Conservation (phyloP, 2,329 filamentous ascomycete genomes). For the Pyrenophora seminiperda region DNA sequence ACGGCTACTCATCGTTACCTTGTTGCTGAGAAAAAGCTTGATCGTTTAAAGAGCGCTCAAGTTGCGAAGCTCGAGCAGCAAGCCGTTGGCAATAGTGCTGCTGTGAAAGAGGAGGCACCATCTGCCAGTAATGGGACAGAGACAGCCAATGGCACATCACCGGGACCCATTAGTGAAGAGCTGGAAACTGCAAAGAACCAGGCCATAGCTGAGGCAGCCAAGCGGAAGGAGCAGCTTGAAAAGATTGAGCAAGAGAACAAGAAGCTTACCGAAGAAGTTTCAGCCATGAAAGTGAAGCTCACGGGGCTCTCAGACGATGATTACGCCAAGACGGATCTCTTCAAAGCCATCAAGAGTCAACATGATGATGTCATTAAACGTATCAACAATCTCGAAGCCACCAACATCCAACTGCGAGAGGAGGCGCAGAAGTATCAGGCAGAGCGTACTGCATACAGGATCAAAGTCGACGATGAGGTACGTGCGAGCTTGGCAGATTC, state of each 20-base stretch:
- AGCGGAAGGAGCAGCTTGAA: slow-evolving; percentile 88
- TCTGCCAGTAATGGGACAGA: slow-evolving; percentile 57
- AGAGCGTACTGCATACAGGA: slow-evolving; percentile 81
- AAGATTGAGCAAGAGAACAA: slow-evolving; percentile 77
- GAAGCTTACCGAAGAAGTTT: slow-evolving; percentile 77
- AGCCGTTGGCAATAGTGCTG: slow-evolving; percentile 54
- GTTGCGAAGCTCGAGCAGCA: slow-evolving; percentile 92
- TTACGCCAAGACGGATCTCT: slow-evolving; percentile 88
- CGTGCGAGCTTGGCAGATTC: slow-evolving; percentile 74
- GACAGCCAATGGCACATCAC: slow-evolving; percentile 63
- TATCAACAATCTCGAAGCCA: slow-evolving; percentile 88
- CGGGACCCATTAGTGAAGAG: slow-evolving; percentile 65
- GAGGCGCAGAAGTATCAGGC: slow-evolving; percentile 84
- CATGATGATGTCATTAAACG: slow-evolving; percentile 92
- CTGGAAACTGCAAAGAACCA: slow-evolving; percentile 78
- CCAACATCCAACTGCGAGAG: slow-evolving; percentile 81
- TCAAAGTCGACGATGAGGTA: slow-evolving; percentile 79
- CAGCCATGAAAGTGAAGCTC: slow-evolving; percentile 69
- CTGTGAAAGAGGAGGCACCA: slow-evolving; percentile 46
- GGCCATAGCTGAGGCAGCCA: slow-evolving; percentile 73
- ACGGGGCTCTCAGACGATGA: slow-evolving; percentile 86
- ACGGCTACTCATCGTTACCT: slow-evolving; percentile 89
- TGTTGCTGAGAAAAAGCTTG: slow-evolving; percentile 92
- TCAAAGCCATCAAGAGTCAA: slow-evolving; percentile 87
- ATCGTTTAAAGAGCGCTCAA: slow-evolving; percentile 84